These are phyloP conservation scores for Oryza glaberrima DNA, from an alignment of 176 grass and related monocot genomes.

Conservation along the genomic window DNA sequence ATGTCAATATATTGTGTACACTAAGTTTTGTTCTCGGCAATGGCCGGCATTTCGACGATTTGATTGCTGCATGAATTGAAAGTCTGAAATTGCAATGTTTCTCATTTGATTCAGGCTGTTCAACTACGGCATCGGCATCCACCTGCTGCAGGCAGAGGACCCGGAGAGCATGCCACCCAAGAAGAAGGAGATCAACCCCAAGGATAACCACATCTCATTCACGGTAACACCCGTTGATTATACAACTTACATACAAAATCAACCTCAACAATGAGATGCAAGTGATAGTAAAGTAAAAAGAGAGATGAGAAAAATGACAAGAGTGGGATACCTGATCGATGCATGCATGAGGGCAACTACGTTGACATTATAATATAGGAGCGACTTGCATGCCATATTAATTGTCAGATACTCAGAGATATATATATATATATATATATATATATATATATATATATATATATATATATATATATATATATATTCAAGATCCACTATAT, in stretches of 20 bases:
- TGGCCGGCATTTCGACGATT: neutral
- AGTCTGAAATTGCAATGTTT: neutral
- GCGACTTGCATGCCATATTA: too few species aligned
- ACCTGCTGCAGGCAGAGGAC: slow-evolving; percentile 70
- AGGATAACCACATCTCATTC: slow-evolving; percentile 95
- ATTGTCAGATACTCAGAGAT: neutral
- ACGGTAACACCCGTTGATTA: slow-evolving; percentile 4
- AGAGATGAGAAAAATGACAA: too few species aligned
- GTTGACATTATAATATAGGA: too few species aligned
- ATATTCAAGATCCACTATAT: neutral
- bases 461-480: too few species aligned
- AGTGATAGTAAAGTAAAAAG: too few species aligned
- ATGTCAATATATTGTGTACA: too few species aligned
- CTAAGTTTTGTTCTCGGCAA: neutral
- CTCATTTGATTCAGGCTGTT: slow-evolving; percentile 52
- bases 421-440: too few species aligned
- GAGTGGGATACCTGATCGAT: too few species aligned
- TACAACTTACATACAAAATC: too few species aligned
- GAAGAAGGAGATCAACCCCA: slow-evolving; percentile 85
- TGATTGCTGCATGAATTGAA: neutral
- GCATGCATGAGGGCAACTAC: too few species aligned
- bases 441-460: too few species aligned
- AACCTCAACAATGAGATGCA: too few species aligned
- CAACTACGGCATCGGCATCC: slow-evolving; percentile 86
- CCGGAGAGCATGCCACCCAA: slow-evolving; percentile 50